Percentiles rank a stretch among this genome's conserved stretches.
phyloP scores from a whole-genome alignment of 2,329 filamentous ascomycete genomes.

The Sclerotinia glacialis region DNA sequence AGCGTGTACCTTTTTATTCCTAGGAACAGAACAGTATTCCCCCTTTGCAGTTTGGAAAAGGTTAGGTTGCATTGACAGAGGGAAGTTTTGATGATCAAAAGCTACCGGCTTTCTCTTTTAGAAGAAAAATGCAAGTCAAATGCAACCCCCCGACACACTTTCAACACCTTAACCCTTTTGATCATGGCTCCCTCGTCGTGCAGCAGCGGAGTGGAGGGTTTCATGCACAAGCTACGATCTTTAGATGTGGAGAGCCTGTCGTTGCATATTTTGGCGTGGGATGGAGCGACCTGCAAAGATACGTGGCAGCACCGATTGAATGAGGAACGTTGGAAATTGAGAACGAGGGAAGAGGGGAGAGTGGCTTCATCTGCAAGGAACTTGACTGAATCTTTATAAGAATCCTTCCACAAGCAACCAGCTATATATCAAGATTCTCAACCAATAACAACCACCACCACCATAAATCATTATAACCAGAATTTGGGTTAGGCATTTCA shows the following conservation, averaged over 20 bases:
- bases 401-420: not conserved
- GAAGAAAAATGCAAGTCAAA: conserved; percentile 8
- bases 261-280: conserved; percentile 35
- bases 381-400: conserved; percentile 2
- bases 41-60: not conserved
- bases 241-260: conserved; percentile 26
- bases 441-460: not conserved
- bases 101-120: conserved; percentile 11
- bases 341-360: conserved; percentile 15
- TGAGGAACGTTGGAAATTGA: conserved; percentile 1
- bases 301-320: conserved; percentile 35
- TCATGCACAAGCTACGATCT: conserved; percentile 33
- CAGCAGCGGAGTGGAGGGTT: conserved; percentile 22
- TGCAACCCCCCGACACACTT: conserved; percentile 29
- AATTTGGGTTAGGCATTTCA: not conserved
- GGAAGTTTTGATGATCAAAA: not conserved
- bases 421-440: not conserved
- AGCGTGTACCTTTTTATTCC: too few relatives aligned
- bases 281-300: conserved; percentile 30
- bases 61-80: conserved; percentile 2
- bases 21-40: conserved; percentile 4
- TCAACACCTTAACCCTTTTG: not conserved
- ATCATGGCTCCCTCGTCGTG: conserved; percentile 30
- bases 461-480: not conserved
- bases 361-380: conserved; percentile 14